Conservation (phyloP, 192 early-diverging fungal species). For the Podila verticillata region DNA sequence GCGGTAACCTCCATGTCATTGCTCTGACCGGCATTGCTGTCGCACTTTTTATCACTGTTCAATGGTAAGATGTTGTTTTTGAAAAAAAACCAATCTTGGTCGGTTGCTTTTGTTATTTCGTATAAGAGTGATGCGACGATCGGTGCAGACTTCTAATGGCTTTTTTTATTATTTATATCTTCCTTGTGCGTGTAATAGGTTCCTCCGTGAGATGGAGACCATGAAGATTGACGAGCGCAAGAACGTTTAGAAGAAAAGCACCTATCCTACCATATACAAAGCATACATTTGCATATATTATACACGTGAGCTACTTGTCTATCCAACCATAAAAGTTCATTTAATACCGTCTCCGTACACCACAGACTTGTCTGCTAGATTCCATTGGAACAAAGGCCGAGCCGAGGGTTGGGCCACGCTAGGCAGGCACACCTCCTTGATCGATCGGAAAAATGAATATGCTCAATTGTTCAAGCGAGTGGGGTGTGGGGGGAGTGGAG, state of each 20-base stretch:
- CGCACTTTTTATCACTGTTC: conserved; percentile 34
- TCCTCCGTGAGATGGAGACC: conserved; percentile 50
- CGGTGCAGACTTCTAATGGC: background rate
- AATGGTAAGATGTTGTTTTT: conserved; percentile 30
- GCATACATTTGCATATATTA: background rate
- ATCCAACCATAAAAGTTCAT: background rate
- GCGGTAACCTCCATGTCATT: conserved; percentile 41
- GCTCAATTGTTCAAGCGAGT: no score
- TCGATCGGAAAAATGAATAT: no score
- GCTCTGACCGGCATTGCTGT: conserved; percentile 37
- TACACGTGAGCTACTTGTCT: background rate
- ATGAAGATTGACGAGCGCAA: conserved; percentile 40
- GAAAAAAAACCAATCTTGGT: no score
- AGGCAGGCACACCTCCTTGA: no score
- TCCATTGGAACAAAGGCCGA: background rate
- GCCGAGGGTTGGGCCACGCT: background rate
- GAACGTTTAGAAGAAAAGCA: conserved; percentile 13
- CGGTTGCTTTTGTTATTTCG: no score
- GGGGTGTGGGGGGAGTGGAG: no score
- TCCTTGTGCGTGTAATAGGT: conserved; percentile 15
- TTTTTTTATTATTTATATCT: background rate
- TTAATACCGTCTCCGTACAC: background rate
- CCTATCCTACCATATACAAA: no score
- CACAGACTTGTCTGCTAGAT: background rate
- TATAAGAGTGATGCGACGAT: no score